Conservation (phyloP, 2,329 filamentous ascomycete genomes). For the Chrysoporthe deuterocubensis region DNA sequence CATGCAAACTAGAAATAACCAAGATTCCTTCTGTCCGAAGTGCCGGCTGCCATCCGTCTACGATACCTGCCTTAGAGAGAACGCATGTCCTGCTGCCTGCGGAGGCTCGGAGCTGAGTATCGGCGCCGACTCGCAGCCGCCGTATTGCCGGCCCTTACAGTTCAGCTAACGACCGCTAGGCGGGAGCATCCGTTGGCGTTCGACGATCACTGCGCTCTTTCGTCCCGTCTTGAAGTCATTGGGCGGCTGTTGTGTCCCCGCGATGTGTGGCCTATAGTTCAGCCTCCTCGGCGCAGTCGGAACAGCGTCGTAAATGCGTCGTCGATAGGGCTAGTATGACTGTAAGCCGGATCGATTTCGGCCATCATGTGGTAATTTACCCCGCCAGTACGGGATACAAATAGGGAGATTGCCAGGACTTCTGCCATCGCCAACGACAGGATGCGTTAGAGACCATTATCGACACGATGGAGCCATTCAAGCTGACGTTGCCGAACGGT, state of each 20-base stretch:
- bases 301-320: neutral
- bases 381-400: neutral
- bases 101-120: neutral
- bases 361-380: neutral
- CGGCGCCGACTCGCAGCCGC: neutral
- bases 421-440: neutral
- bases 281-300: neutral
- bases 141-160: neutral
- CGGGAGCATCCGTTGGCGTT: too few relatives aligned
- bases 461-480: conserved; percentile 26
- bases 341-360: neutral
- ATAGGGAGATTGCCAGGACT: neutral
- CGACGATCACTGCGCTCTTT: too few relatives aligned
- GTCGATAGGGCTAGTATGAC: neutral
- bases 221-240: neutral
- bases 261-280: neutral
- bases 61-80: fast-evolving
- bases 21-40: neutral
- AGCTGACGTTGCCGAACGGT: conserved; percentile 14
- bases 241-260: neutral
- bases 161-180: too few relatives aligned
- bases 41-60: neutral
- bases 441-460: neutral
- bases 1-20: neutral
- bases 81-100: too few relatives aligned